phyloP scores from a whole-genome alignment of 192 early-diverging fungal genomes.

The Haplosporangium gracile region DNA sequence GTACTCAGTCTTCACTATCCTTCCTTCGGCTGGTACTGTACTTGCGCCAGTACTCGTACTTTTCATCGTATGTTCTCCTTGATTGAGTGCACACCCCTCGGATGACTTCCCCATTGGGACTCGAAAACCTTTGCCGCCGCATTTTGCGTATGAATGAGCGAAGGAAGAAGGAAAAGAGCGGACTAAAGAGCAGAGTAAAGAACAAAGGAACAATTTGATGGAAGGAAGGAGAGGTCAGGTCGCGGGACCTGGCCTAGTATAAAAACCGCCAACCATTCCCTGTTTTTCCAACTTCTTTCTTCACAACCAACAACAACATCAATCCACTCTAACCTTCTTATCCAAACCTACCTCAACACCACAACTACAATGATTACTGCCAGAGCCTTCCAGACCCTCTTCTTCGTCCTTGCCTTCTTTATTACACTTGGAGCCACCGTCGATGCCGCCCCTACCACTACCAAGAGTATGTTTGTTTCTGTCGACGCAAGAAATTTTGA shows the following conservation, averaged over 20 bases:
- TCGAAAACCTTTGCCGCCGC: not conserved
- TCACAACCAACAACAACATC: not conserved
- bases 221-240: not conserved
- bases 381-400: conserved; percentile 14
- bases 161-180: not conserved
- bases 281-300: not conserved
- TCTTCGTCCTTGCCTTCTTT: conserved; percentile 13
- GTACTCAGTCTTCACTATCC: not conserved
- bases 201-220: not conserved
- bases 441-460: conserved; percentile 12
- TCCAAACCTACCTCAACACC: not conserved
- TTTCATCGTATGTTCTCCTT: not conserved
- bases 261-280: not conserved
- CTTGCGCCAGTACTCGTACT: not conserved
- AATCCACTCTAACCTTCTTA: too few species aligned
- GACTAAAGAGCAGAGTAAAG: not conserved
- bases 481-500: too few species aligned
- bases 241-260: not conserved
- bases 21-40: not conserved
- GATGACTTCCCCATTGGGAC: not conserved
- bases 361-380: conserved; percentile 7
- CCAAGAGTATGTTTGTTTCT: not conserved
- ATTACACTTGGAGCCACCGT: conserved; percentile 9
- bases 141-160: not conserved
- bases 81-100: not conserved